phyloP scores from a whole-genome alignment of 2,329 filamentous ascomycete genomes.

The Colletotrichum tropicale region DNA sequence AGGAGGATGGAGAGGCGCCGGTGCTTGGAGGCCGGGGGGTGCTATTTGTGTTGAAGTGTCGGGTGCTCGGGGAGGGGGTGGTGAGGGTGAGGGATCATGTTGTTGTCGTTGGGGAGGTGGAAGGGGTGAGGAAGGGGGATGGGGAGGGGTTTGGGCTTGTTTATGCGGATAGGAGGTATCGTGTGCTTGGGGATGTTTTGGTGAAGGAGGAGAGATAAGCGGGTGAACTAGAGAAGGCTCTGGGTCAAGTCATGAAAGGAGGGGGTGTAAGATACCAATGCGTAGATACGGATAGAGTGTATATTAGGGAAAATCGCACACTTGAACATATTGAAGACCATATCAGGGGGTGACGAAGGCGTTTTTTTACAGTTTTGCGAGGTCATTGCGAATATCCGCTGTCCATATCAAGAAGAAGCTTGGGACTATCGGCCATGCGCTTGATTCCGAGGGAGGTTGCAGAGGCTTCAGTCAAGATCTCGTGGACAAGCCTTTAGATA shows the following conservation, averaged over 20 bases:
- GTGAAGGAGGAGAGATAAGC: background rate
- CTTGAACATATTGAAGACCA: background rate
- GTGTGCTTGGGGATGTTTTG: constrained; percentile 44
- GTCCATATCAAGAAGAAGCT: background rate
- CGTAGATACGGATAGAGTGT: constrained; percentile 9
- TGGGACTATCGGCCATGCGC: background rate
- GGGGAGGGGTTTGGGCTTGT: constrained; percentile 47
- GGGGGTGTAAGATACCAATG: background rate
- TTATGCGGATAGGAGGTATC: constrained; percentile 55
- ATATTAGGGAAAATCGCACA: background rate
- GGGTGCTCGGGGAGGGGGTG: constrained; percentile 47
- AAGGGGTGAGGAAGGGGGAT: constrained; percentile 42
- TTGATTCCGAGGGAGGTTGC: background rate
- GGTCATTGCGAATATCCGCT: background rate
- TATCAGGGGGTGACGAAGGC: background rate
- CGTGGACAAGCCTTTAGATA: background rate
- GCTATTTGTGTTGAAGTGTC: constrained; percentile 51
- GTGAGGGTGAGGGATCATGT: constrained; percentile 56
- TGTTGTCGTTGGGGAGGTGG: constrained; percentile 56
- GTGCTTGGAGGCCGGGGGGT: constrained; percentile 56
- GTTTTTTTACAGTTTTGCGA: background rate
- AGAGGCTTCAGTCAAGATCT: background rate
- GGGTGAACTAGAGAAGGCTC: too few relatives aligned
- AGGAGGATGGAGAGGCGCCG: constrained; percentile 35
- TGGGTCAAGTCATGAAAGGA: too few relatives aligned